These are phyloP conservation scores for Physcia stellaris DNA, from an alignment of 495 filamentous ascomycete species.

Conservation along the genomic window DNA sequence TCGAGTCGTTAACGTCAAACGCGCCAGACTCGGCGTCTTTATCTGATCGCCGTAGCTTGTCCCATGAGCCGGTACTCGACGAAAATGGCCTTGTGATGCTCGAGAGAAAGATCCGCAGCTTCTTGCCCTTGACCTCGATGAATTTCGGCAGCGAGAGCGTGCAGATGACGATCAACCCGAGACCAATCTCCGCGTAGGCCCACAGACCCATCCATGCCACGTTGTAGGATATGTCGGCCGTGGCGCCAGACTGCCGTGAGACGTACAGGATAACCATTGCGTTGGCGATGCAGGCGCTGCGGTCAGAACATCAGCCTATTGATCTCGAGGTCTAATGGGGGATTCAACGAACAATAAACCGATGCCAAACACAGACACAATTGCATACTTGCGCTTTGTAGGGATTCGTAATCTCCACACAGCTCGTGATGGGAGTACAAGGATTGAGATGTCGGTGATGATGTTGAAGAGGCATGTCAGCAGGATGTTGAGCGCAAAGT, in stretches of 20 bases:
- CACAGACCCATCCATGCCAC: conserved; percentile 1
- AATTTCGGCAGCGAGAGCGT: conserved; percentile 3
- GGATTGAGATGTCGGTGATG: conserved; percentile 1
- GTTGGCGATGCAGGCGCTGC: conserved; percentile 4
- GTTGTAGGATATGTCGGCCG: conserved; percentile 3
- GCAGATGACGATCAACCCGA: conserved; percentile 1
- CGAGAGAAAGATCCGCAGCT: conserved; percentile 1
- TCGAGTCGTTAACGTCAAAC: too few relatives aligned
- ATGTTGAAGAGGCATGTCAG: conserved; percentile 6
- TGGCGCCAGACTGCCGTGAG: neutral
- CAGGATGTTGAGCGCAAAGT: neutral
- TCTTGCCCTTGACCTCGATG: conserved; percentile 3
- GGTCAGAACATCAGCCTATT: neutral
- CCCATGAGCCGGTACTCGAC: neutral
- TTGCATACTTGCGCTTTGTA: neutral
- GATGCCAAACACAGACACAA: neutral
- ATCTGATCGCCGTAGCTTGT: neutral
- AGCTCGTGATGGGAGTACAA: neutral
- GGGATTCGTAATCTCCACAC: conserved; percentile 1
- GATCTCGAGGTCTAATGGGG: neutral
- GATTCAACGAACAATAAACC: neutral
- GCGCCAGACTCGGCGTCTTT: neutral
- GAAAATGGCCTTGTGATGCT: neutral
- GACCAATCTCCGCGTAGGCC: conserved; percentile 1
- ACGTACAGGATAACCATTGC: conserved; percentile 4